Conservation (phyloP, 2,329 filamentous ascomycete species). For the Exophiala calicioides region DNA sequence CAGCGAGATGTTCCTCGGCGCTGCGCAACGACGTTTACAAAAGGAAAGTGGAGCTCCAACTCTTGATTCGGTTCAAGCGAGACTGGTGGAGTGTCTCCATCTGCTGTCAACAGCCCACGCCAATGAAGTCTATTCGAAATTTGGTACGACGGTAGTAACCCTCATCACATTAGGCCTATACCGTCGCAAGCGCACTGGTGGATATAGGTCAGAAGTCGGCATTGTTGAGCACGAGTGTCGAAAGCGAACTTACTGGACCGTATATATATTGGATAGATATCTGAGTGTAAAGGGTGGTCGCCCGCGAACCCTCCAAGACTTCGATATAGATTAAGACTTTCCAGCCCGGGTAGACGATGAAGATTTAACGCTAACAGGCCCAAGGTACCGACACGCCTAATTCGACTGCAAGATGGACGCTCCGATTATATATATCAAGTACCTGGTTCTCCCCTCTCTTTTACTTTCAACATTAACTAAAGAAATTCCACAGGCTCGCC, state of each 20-base stretch:
- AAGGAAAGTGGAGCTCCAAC: background rate
- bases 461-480: no score
- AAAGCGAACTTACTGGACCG: background rate
- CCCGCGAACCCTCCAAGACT: constrained; percentile 3
- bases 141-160: constrained; percentile 1
- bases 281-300: constrained; percentile 5
- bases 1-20: background rate
- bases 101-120: background rate
- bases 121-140: constrained; percentile 5
- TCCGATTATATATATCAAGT: constrained; percentile 8
- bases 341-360: background rate
- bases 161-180: background rate
- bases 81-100: constrained; percentile 1
- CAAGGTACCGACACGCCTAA: background rate
- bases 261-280: constrained; percentile 2
- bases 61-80: constrained; percentile 1
- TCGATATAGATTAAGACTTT: constrained; percentile 2
- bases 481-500: constrained; percentile 2
- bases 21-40: constrained; percentile 2
- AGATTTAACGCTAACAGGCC: background rate
- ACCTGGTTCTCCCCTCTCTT: background rate
- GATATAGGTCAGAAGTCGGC: constrained; percentile 1
- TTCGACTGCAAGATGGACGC: constrained; percentile 10
- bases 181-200: background rate
- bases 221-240: constrained; percentile 1